A percentile compares a stretch with the other conserved stretches of the same genome.
Evolutionary conservation across 768 basidiomycete genomes (phyloP).

Genomic region (Tulasnella sp.): DNA sequence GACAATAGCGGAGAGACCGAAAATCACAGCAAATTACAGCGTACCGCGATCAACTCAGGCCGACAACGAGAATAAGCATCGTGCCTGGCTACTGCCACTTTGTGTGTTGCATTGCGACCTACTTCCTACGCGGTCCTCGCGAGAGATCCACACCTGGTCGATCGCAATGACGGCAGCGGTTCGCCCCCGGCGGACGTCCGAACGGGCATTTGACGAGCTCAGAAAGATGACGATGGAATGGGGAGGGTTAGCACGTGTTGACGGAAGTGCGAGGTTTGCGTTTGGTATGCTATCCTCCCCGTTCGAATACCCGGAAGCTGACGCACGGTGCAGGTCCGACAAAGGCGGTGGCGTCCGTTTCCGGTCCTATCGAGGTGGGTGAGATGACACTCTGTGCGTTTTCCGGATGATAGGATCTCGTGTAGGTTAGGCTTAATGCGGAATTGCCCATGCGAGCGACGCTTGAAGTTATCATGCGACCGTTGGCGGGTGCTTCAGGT

Average conservation of each 20-base stretch:
- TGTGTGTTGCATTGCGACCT: too few relatives aligned
- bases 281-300: constrained; percentile 3
- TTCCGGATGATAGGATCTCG: background rate
- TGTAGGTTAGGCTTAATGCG: constrained; percentile 42
- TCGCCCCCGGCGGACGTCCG: background rate
- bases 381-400: too few relatives aligned
- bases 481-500: constrained; percentile 52
- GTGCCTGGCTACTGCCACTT: too few relatives aligned
- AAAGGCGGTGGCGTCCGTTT: constrained; percentile 51
- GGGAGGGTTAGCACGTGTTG: constrained; percentile 16
- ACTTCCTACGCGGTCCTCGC: too few relatives aligned
- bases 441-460: constrained; percentile 64
- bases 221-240: constrained; percentile 5
- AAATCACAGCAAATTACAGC: too few relatives aligned
- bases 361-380: constrained; percentile 56
- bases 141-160: too few relatives aligned
- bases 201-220: background rate
- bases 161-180: constrained; percentile 1
- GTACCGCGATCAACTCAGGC: too few relatives aligned
- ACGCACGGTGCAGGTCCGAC: constrained; percentile 28
- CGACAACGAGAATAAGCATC: too few relatives aligned
- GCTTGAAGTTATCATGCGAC: constrained; percentile 61
- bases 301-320: background rate
- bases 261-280: constrained; percentile 17
- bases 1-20: too few relatives aligned